phyloP scores from a whole-genome alignment of 257 asterid species.

The Primulina tabacum region DNA sequence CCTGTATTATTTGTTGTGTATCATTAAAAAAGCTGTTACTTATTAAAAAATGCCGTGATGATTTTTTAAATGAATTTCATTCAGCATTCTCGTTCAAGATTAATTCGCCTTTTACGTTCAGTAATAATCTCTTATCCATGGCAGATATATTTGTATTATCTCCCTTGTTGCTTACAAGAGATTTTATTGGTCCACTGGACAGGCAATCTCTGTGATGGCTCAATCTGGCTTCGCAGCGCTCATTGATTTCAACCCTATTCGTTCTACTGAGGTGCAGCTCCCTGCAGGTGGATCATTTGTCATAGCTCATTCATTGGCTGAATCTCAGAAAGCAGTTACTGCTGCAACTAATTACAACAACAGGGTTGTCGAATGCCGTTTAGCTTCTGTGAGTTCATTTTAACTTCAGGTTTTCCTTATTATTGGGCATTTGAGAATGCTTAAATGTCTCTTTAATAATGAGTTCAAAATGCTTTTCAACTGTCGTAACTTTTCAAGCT shows the following conservation, averaged over 20 bases:
- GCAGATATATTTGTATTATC: not conserved
- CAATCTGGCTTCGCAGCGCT: conserved; percentile 91
- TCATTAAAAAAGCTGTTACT: not conserved
- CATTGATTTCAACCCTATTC: conserved; percentile 91
- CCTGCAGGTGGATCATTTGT: conserved; percentile 87
- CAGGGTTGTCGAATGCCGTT: conserved; percentile 52
- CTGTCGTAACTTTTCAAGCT: not conserved
- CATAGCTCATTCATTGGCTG: conserved; percentile 89
- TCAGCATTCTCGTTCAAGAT: not conserved
- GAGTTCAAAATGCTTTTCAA: too few species aligned
- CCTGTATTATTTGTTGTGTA: not conserved
- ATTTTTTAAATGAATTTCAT: not conserved
- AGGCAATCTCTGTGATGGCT: conserved; percentile 98
- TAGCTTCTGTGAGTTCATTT: conserved; percentile 73
- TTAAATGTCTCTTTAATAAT: not conserved
- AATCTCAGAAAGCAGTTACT: conserved; percentile 52
- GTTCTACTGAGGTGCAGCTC: conserved; percentile 84
- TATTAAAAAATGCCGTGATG: not conserved
- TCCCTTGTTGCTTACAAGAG: not conserved
- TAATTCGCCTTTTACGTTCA: not conserved
- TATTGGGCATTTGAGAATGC: conserved; percentile 4
- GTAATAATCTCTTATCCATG: not conserved
- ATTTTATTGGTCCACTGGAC: conserved; percentile 21
- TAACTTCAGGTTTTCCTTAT: not conserved
- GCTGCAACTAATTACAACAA: too few species aligned